Conservation (phyloP, 176 grass and related monocot species). For the Hordeum marinum region DNA sequence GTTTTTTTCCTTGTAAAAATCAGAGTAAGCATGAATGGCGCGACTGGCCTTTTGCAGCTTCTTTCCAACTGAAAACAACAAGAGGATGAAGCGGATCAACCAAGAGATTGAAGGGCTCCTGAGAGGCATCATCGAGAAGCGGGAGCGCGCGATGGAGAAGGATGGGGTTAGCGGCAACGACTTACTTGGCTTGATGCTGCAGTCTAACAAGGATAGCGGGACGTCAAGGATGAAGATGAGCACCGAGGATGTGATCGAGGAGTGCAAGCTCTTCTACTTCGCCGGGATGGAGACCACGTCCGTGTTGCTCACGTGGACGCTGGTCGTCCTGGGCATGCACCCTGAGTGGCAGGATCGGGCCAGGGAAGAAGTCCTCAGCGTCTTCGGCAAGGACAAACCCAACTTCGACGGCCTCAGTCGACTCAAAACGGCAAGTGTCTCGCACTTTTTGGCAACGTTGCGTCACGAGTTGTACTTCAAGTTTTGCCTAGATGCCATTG, state of each 20-base stretch:
- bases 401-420: conserved; percentile 41
- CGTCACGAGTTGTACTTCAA: not conserved
- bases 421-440: conserved; percentile 55
- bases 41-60: conserved; percentile 31
- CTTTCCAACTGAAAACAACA: conserved; percentile 54
- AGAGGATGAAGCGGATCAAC: conserved; percentile 37
- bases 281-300: conserved; percentile 70
- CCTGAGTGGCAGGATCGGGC: conserved; percentile 63
- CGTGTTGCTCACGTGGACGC: conserved; percentile 58
- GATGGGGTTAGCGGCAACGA: conserved; percentile 39
- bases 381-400: conserved; percentile 39
- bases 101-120: conserved; percentile 35
- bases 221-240: conserved; percentile 32
- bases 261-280: conserved; percentile 87
- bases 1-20: not conserved
- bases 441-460: not conserved
- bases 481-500: not conserved
- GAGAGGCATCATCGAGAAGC: conserved; percentile 54
- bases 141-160: conserved; percentile 21
- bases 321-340: conserved; percentile 43
- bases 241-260: conserved; percentile 64
- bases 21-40: not conserved
- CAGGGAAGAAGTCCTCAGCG: conserved; percentile 51
- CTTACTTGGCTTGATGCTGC: conserved; percentile 58
- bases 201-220: conserved; percentile 43